phyloP scores from a whole-genome alignment of 75 land plant genomes.

The Picea glauca region DNA sequence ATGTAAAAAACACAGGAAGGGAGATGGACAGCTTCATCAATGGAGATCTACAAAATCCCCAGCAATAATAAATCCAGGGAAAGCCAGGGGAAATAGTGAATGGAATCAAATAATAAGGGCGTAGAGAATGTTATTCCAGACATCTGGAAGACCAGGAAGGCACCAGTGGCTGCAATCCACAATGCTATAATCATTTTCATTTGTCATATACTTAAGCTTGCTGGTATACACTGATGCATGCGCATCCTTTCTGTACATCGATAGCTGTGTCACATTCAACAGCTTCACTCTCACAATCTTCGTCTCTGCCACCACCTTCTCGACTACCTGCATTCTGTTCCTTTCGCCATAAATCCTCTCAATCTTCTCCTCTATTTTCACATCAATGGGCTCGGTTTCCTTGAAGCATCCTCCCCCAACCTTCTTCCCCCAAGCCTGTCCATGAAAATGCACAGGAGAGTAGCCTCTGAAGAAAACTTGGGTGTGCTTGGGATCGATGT shows the following conservation, averaged over 20 bases:
- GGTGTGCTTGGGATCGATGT: conserved; percentile 50
- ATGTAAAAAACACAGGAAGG: no score
- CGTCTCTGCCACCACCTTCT: conserved; percentile 20
- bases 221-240: conserved; percentile 45
- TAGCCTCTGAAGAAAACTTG: conserved; percentile 33
- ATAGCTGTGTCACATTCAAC: conserved; percentile 54
- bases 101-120: not conserved
- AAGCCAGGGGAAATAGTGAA: no score
- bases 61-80: no score
- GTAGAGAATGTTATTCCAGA: conserved; percentile 28
- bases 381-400: conserved; percentile 45
- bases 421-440: conserved; percentile 54
- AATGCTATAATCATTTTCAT: not conserved
- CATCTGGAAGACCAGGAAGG: conserved; percentile 29
- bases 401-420: conserved; percentile 54
- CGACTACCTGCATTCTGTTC: conserved; percentile 15
- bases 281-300: conserved; percentile 23
- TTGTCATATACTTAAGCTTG: not conserved
- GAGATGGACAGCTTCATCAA: no score
- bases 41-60: no score
- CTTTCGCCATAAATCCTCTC: conserved; percentile 18
- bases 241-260: conserved; percentile 51
- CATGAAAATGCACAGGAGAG: conserved; percentile 38
- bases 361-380: conserved; percentile 23
- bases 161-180: conserved; percentile 38